Evolutionary conservation across 441 rosid genomes (phyloP).

Genomic region (Erodium moschatum): DNA sequence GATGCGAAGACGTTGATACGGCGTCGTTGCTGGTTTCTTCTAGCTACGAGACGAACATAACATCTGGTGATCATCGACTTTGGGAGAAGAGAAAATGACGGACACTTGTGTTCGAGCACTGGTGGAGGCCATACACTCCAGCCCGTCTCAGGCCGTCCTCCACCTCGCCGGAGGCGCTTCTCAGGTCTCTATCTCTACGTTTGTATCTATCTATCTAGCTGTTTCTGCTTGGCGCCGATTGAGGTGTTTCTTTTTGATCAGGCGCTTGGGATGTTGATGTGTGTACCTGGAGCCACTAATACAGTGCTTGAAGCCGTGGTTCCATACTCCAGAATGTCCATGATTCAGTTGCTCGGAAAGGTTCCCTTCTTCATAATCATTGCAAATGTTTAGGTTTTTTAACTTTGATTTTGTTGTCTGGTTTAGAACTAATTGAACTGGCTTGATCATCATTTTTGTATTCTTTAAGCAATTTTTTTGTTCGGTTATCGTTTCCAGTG

Average conservation of each 20-base stretch:
- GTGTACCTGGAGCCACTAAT: conserved; percentile 79
- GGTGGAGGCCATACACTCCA: conserved; percentile 66
- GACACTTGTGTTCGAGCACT: conserved; percentile 50
- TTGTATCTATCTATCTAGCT: too few species aligned
- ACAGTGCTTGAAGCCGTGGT: conserved; percentile 76
- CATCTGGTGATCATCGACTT: too few species aligned
- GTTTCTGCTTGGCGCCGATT: too few species aligned
- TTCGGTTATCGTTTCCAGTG: neutral
- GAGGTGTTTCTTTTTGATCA: conserved; percentile 16
- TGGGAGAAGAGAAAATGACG: conserved; percentile 34
- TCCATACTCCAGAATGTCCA: conserved; percentile 61
- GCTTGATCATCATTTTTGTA: neutral
- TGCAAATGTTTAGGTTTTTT: neutral
- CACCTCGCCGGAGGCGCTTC: conserved; percentile 86
- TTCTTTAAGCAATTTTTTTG: neutral
- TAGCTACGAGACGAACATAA: neutral
- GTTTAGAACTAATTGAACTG: neutral
- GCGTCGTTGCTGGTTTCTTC: neutral
- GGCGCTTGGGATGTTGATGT: conserved; percentile 68
- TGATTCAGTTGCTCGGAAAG: conserved; percentile 61
- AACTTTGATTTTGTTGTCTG: neutral
- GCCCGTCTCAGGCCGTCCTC: conserved; percentile 60
- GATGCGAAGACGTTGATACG: neutral
- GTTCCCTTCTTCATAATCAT: conserved; percentile 31
- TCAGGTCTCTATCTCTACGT: conserved; percentile 44